These are phyloP conservation scores for Neospermospora avenae DNA, from an alignment of 2,329 filamentous ascomycete species.

Conservation along the genomic window DNA sequence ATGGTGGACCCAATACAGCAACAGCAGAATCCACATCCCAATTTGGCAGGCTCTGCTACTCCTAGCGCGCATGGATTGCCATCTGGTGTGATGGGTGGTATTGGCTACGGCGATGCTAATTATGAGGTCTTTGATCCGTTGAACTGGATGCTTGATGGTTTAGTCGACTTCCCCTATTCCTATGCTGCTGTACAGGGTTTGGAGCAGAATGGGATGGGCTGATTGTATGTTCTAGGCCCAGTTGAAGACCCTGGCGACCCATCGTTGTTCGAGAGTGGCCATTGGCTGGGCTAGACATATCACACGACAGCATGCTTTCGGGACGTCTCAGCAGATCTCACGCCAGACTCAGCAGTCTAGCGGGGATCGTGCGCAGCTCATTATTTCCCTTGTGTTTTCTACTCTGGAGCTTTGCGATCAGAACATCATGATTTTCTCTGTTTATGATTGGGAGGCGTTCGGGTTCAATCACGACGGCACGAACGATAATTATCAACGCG, in stretches of 20 bases:
- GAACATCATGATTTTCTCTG: not conserved
- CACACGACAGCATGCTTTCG: too few relatives aligned
- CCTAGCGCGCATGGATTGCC: constrained; percentile 28
- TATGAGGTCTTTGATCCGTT: constrained; percentile 91
- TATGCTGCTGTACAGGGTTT: constrained; percentile 53
- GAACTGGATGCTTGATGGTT: constrained; percentile 88
- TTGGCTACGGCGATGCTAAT: constrained; percentile 62
- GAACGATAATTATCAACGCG: not conserved
- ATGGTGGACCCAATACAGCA: constrained; percentile 42
- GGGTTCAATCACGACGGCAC: not conserved
- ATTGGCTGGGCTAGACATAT: too few relatives aligned
- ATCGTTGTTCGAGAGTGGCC: too few relatives aligned
- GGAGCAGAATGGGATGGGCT: constrained; percentile 35
- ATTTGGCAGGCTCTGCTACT: constrained; percentile 23
- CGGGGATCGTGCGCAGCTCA: too few relatives aligned
- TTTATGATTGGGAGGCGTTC: not conserved
- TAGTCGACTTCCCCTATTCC: constrained; percentile 74
- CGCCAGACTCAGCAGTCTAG: not conserved
- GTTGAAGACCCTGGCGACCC: not conserved
- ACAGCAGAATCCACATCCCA: constrained; percentile 28
- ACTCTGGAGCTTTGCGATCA: not conserved
- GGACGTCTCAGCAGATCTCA: not conserved
- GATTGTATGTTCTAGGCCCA: not conserved
- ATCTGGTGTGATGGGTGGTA: constrained; percentile 29
- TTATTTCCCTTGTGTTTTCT: too few relatives aligned